Conservation (phyloP, 2,329 filamentous ascomycete species). For the Neonectria magnoliae region DNA sequence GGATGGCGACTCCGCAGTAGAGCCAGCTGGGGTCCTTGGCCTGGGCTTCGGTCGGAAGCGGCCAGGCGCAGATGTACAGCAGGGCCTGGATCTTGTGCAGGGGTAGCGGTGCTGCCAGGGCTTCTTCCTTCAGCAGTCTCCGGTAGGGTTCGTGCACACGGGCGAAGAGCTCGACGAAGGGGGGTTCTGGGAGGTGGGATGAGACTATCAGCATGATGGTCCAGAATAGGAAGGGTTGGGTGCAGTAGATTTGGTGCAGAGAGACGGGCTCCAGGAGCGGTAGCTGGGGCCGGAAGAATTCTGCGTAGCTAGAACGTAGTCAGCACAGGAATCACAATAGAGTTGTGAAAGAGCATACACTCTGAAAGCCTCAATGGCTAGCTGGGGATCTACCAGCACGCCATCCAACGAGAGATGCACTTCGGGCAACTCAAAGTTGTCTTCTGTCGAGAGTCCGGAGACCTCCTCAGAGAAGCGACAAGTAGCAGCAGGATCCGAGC, state of each 20-base stretch:
- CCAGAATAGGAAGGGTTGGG: constrained; percentile 32
- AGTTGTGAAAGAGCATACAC: constrained; percentile 8
- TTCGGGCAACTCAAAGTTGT: constrained; percentile 23
- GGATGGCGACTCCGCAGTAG: constrained; percentile 30
- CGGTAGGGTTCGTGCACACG: constrained; percentile 15
- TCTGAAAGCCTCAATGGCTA: constrained; percentile 20
- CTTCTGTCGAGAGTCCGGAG: constrained; percentile 1
- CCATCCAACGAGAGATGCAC: constrained; percentile 10
- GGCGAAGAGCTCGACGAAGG: neutral
- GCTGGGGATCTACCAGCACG: constrained; percentile 4
- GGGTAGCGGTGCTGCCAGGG: constrained; percentile 23
- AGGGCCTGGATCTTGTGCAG: constrained; percentile 33
- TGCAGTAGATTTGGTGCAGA: constrained; percentile 2
- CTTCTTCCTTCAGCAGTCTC: constrained; percentile 21
- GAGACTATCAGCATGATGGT: constrained; percentile 29
- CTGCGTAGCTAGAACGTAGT: constrained; percentile 23
- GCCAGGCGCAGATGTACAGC: constrained; percentile 28
- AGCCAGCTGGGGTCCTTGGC: constrained; percentile 30
- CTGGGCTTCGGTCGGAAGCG: constrained; percentile 23
- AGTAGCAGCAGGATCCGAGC: constrained; percentile 12
- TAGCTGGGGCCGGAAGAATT: constrained; percentile 30
- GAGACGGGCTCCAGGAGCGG: constrained; percentile 24
- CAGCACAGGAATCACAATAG: neutral
- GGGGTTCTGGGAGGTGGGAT: constrained; percentile 2
- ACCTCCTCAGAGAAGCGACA: neutral